Evolutionary conservation across 1,139 yeast genomes (phyloP).

Genomic region (Debaryomyces coudertii): DNA sequence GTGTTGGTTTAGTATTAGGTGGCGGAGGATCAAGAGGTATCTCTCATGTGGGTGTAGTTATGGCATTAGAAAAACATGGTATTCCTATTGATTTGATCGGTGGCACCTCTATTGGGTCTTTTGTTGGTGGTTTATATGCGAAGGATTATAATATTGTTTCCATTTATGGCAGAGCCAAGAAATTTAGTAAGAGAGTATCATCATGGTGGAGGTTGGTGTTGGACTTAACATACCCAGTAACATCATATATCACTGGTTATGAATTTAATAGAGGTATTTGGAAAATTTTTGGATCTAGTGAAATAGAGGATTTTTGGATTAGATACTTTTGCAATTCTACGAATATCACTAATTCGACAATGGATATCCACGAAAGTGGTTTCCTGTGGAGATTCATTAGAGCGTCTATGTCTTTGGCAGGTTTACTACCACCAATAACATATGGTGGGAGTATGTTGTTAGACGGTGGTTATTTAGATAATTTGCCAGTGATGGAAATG

Average conservation of each 20-base stretch:
- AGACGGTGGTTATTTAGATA: conserved; percentile 96
- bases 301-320: conserved; percentile 96
- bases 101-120: conserved; percentile 95
- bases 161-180: conserved; percentile 86
- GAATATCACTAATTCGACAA: conserved; percentile 91
- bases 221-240: conserved; percentile 90
- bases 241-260: conserved; percentile 95
- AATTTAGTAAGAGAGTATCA: conserved; percentile 79
- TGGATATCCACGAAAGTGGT: conserved; percentile 92
- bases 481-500: conserved; percentile 92
- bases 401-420: conserved; percentile 97
- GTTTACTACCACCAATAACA: conserved; percentile 85
- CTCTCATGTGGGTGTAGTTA: conserved; percentile 89
- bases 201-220: conserved; percentile 83
- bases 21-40: conserved; percentile 99
- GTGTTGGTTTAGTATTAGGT: conserved; percentile 91
- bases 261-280: conserved; percentile 96
- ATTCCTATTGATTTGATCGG: conserved; percentile 94
- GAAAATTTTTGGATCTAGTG: conserved; percentile 90
- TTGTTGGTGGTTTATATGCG: conserved; percentile 94
- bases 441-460: conserved; percentile 90
- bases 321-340: conserved; percentile 88
- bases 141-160: conserved; percentile 89
- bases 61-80: conserved; percentile 90
- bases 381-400: conserved; percentile 95